Evolutionary conservation across 345 rosid species (phyloP).

Genomic region (Acer negundo): DNA sequence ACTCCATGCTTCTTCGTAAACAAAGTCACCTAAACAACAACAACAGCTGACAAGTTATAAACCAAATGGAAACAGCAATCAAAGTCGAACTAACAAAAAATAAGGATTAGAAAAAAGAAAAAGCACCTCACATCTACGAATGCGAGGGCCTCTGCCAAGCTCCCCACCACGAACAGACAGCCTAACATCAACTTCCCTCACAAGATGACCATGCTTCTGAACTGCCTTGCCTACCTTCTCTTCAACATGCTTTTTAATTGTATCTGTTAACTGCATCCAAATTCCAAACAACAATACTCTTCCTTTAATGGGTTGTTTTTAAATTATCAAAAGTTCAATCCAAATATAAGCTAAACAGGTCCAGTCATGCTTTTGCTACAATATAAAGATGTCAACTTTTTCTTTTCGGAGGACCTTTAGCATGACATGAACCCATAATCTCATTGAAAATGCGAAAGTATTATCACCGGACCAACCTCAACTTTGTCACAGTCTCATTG

Average conservation of each 20-base stretch:
- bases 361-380: neutral
- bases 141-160: constrained; percentile 86
- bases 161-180: constrained; percentile 91
- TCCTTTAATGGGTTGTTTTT: neutral
- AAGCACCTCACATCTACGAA: constrained; percentile 85
- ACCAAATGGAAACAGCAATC: neutral
- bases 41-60: constrained; percentile 2
- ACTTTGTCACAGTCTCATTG: neutral
- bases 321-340: neutral
- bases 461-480: neutral
- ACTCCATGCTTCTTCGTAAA: constrained; percentile 94
- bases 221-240: constrained; percentile 89
- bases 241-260: constrained; percentile 76
- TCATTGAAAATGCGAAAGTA: neutral
- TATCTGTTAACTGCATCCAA: constrained; percentile 58
- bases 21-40: constrained; percentile 63
- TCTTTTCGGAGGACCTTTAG: too few species aligned
- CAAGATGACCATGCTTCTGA: constrained; percentile 84
- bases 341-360: neutral
- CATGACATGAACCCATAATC: neutral
- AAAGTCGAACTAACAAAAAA: neutral
- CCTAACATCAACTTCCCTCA: constrained; percentile 86
- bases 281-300: neutral
- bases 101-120: neutral
- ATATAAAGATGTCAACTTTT: neutral